Conservation (phyloP, 2,329 filamentous ascomycete genomes). For the Xylaria sp. region DNA sequence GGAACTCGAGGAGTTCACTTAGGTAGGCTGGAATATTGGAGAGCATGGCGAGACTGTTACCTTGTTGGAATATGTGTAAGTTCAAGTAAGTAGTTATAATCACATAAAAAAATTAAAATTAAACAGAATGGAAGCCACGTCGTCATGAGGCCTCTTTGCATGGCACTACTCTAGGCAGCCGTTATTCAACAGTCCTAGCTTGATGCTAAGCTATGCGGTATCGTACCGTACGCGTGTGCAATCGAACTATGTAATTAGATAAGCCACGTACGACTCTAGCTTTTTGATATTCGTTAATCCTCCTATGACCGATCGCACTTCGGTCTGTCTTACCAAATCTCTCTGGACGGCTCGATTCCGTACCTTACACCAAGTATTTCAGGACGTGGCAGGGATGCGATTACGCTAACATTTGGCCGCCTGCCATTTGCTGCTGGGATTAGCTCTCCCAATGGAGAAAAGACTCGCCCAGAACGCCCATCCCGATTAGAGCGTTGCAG, state of each 20-base stretch:
- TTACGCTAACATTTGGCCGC: conserved; percentile 11
- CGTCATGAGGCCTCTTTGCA: background rate
- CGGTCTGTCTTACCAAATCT: background rate
- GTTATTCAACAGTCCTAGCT: conserved; percentile 5
- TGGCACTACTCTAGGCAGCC: background rate
- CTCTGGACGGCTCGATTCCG: no score
- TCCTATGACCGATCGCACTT: background rate
- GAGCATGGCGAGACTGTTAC: background rate
- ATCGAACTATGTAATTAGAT: background rate
- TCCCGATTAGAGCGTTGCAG: background rate
- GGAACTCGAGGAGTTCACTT: background rate
- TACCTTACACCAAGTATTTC: background rate
- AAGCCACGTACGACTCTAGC: background rate
- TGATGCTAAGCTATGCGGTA: background rate
- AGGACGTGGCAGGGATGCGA: conserved; percentile 15
- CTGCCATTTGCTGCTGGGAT: background rate
- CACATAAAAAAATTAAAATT: background rate
- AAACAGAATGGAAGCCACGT: background rate
- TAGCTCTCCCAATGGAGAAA: background rate
- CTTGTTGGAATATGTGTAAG: background rate
- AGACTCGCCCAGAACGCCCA: conserved; percentile 8
- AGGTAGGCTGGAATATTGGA: background rate
- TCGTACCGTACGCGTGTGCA: background rate
- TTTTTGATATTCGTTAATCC: background rate
- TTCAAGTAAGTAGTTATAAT: background rate